A percentile compares a stretch with the other conserved stretches of the same genome.
Evolutionary conservation across 768 basidiomycete species (phyloP).

Genomic region (Mycena galopus): DNA sequence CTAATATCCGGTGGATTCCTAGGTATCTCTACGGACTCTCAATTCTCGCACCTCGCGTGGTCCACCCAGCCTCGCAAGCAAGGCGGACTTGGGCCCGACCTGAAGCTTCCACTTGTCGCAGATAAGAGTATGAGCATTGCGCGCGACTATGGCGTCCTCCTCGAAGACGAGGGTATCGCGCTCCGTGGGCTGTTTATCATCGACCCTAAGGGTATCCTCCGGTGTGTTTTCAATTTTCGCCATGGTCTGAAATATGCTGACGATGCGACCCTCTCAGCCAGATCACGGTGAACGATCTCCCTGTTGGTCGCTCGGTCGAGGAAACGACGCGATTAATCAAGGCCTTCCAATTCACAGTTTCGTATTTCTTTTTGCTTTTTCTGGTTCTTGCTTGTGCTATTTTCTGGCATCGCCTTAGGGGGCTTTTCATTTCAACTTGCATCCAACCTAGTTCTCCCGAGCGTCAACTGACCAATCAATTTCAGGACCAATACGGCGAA

Average conservation of each 20-base stretch:
- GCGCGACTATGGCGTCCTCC: slow-evolving; percentile 88
- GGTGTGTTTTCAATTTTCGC: slow-evolving; percentile 53
- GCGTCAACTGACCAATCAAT: not conserved
- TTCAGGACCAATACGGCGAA: slow-evolving; percentile 89
- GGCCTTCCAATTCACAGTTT: slow-evolving; percentile 93
- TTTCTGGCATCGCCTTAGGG: not conserved
- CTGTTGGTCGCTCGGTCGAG: slow-evolving; percentile 95
- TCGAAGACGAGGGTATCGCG: slow-evolving; percentile 90
- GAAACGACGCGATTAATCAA: slow-evolving; percentile 93
- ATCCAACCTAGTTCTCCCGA: not conserved
- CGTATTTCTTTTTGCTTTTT: slow-evolving; percentile 38
- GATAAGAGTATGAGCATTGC: slow-evolving; percentile 85
- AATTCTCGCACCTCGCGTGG: slow-evolving; percentile 92
- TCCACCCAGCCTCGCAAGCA: slow-evolving; percentile 83
- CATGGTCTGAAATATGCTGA: not conserved
- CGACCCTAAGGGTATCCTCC: slow-evolving; percentile 83
- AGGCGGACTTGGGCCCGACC: slow-evolving; percentile 91
- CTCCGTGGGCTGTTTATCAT: slow-evolving; percentile 91
- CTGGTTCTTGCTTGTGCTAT: not conserved
- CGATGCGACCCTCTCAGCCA: slow-evolving; percentile 61
- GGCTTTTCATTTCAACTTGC: no score
- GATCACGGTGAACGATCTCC: slow-evolving; percentile 92
- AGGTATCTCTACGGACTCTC: slow-evolving; percentile 91
- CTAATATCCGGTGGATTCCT: not conserved
- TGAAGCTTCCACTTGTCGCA: slow-evolving; percentile 86